Percentiles rank a stretch among this genome's conserved stretches.
phyloP scores from a whole-genome alignment of 2,329 filamentous ascomycete genomes.

The Aspergillus felis region DNA sequence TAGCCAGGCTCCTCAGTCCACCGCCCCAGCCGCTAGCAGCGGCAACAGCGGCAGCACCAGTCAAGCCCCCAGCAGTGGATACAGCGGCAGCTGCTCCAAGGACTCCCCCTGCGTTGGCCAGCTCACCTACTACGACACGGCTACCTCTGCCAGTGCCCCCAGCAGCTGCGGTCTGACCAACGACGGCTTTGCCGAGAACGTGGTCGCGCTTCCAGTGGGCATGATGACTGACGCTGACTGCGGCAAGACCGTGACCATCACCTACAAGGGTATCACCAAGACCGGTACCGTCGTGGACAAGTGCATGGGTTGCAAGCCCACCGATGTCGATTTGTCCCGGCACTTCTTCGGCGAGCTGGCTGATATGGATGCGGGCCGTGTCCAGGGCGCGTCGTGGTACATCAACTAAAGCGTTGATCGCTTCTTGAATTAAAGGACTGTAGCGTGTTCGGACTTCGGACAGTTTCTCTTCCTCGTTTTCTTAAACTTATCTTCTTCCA shows the following conservation, averaged over 20 bases:
- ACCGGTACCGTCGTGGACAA: constrained; percentile 66
- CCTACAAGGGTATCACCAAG: constrained; percentile 54
- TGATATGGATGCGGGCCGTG: constrained; percentile 34
- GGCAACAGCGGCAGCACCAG: constrained; percentile 10
- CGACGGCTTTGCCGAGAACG: constrained; percentile 52
- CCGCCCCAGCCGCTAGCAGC: constrained; percentile 15
- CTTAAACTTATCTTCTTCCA: constrained; percentile 5
- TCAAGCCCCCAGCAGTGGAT: constrained; percentile 12
- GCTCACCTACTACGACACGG: constrained; percentile 70
- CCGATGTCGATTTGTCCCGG: constrained; percentile 59
- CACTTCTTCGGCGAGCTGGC: constrained; percentile 54
- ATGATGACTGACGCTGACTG: constrained; percentile 71
- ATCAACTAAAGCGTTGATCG: constrained; percentile 30
- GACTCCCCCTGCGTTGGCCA: constrained; percentile 50
- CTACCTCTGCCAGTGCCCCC: constrained; percentile 52
- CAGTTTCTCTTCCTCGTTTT: constrained; percentile 17
- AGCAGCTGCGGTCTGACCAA: constrained; percentile 61
- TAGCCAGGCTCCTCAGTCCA: constrained; percentile 9
- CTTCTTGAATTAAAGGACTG: constrained; percentile 1
- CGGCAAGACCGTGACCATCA: constrained; percentile 64
- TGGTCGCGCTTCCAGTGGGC: constrained; percentile 64
- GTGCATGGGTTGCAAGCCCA: constrained; percentile 63
- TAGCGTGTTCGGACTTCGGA: constrained; percentile 5
- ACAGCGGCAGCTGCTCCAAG: constrained; percentile 23
- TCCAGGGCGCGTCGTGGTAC: constrained; percentile 41